Conservation (phyloP, 768 basidiomycete species). For the Kwoniella bestiolae region DNA sequence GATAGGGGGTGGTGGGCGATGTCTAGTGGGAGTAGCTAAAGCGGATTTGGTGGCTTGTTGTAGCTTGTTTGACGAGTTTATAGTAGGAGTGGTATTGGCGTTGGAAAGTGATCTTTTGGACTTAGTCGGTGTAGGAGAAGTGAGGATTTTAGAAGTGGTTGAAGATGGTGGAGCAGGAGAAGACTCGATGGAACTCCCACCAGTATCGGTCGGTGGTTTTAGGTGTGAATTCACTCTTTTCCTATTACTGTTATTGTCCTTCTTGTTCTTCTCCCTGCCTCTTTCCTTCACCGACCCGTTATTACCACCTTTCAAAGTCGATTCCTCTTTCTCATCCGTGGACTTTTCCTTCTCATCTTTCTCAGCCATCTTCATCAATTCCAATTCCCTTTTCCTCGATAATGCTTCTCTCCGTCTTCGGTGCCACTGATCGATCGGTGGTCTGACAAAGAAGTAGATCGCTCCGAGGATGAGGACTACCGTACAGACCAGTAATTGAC, state of each 20-base stretch:
- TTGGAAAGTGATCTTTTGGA: not conserved
- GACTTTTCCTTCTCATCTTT: slow-evolving; percentile 20
- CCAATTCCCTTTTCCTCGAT: slow-evolving; percentile 28
- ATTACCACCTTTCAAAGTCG: not conserved
- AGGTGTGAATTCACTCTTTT: slow-evolving; percentile 27
- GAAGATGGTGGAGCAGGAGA: slow-evolving; percentile 14
- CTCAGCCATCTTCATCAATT: slow-evolving; percentile 33
- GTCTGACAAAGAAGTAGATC: slow-evolving; percentile 42
- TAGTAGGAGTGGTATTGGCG: not conserved
- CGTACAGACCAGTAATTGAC: slow-evolving; percentile 47
- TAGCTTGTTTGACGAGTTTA: not conserved
- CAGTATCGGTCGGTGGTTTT: not conserved
- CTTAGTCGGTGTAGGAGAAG: slow-evolving; percentile 9
- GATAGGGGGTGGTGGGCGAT: slow-evolving; percentile 21
- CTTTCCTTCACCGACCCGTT: slow-evolving; percentile 15
- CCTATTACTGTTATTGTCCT: slow-evolving; percentile 23
- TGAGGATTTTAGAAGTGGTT: not conserved
- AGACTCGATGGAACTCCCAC: slow-evolving; percentile 24
- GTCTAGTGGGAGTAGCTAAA: slow-evolving; percentile 9
- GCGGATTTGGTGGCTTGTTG: slow-evolving; percentile 2
- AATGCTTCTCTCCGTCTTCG: slow-evolving; percentile 27
- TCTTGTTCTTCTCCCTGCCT: slow-evolving; percentile 25
- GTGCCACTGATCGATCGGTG: slow-evolving; percentile 32
- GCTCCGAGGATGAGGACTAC: slow-evolving; percentile 41
- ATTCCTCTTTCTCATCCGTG: slow-evolving; percentile 12